A percentile compares a stretch with the other conserved stretches of the same genome.
Evolutionary conservation across 192 early-diverging fungal genomes (phyloP).

Genomic region (Podila epigama): DNA sequence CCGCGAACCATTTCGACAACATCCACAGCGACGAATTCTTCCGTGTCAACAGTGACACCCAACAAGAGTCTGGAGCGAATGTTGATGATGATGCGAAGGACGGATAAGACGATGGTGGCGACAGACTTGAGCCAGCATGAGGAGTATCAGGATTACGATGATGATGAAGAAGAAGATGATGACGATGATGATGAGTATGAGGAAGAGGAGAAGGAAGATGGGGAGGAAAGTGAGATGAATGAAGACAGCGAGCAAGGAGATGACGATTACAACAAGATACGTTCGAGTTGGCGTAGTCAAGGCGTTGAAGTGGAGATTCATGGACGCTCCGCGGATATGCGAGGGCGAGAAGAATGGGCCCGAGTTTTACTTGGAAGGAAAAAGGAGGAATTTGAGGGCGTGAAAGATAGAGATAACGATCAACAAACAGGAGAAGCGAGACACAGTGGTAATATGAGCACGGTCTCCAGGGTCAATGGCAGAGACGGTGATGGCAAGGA

Average conservation of each 20-base stretch:
- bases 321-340: too few species aligned
- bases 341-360: too few species aligned
- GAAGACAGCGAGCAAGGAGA: neutral
- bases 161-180: neutral
- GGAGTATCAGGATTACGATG: neutral
- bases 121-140: neutral
- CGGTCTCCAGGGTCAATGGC: too few species aligned
- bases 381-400: too few species aligned
- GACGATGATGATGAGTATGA: neutral
- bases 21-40: neutral
- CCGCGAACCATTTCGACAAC: neutral
- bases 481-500: too few species aligned
- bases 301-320: too few species aligned
- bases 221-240: neutral
- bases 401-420: too few species aligned
- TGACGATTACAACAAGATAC: too few species aligned
- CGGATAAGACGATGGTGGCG: neutral
- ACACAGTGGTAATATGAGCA: too few species aligned
- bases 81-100: neutral
- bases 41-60: neutral
- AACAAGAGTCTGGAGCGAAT: constrained; percentile 1
- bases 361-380: too few species aligned
- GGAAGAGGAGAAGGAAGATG: neutral
- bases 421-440: too few species aligned
- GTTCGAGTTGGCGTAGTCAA: too few species aligned